A percentile compares a stretch with the other conserved stretches of the same genome.
phyloP scores from a whole-genome alignment of 1,284 basidiomycete species.

The Serendipita sp. region DNA sequence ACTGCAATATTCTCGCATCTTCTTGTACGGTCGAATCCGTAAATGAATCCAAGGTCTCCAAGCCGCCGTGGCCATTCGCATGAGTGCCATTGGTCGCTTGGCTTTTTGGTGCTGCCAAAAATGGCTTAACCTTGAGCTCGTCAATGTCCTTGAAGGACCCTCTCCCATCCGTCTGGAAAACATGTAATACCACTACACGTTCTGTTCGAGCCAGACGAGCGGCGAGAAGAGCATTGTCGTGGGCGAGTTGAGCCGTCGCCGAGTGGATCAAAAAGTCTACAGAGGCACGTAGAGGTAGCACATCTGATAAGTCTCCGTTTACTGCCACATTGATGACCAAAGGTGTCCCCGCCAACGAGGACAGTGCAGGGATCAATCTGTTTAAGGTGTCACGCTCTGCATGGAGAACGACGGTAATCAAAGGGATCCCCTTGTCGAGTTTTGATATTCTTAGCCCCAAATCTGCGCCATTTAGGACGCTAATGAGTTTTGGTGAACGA shows the following conservation, averaged over 20 bases:
- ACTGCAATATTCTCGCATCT: constrained; percentile 18
- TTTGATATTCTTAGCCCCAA: constrained; percentile 36
- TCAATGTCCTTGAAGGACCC: constrained; percentile 25
- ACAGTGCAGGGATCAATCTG: constrained; percentile 41
- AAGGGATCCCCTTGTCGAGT: constrained; percentile 23
- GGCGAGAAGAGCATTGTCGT: constrained; percentile 61
- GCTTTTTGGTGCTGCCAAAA: constrained; percentile 33
- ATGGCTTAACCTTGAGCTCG: constrained; percentile 41
- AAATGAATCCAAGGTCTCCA: constrained; percentile 30
- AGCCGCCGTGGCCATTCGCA: constrained; percentile 7
- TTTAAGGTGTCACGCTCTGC: constrained; percentile 33
- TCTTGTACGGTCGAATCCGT: background rate
- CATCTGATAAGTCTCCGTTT: constrained; percentile 40
- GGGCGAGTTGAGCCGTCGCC: constrained; percentile 46
- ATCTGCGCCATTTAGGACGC: constrained; percentile 46
- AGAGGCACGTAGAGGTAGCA: constrained; percentile 40
- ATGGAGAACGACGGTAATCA: constrained; percentile 39
- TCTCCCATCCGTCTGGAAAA: constrained; percentile 38
- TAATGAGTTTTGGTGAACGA: constrained; percentile 25
- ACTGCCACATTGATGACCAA: constrained; percentile 47
- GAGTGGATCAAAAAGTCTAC: constrained; percentile 52
- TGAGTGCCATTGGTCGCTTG: constrained; percentile 11
- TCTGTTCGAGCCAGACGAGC: constrained; percentile 47
- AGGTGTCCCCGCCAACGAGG: constrained; percentile 37
- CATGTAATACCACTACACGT: constrained; percentile 62